phyloP scores from a whole-genome alignment of 2,329 filamentous ascomycete genomes.

The Metarhizium anisopliae region DNA sequence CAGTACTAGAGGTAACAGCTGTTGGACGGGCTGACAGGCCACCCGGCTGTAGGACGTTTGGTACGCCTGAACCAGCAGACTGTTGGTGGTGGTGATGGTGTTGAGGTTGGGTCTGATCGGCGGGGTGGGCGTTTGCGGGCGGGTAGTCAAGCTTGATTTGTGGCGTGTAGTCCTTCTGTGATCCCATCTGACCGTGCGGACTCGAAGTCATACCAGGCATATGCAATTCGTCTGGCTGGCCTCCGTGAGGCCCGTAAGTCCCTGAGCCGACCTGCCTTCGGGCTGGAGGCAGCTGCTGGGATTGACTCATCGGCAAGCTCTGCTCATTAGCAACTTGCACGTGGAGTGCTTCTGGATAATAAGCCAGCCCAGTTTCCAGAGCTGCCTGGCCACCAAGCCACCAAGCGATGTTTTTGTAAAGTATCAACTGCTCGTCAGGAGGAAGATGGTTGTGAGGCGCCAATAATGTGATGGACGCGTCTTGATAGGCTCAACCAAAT shows the following conservation, averaged over 20 bases:
- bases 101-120: slow-evolving; percentile 18
- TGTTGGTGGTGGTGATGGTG: slow-evolving; percentile 23
- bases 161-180: slow-evolving; percentile 40
- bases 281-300: slow-evolving; percentile 26
- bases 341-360: neutral
- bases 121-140: slow-evolving; percentile 26
- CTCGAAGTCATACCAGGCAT: slow-evolving; percentile 34
- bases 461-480: neutral
- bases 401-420: too few species aligned
- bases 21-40: slow-evolving; percentile 29
- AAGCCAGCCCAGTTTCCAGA: neutral
- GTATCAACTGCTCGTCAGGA: too few species aligned
- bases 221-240: slow-evolving; percentile 44
- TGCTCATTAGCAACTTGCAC: neutral
- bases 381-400: neutral
- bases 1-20: slow-evolving; percentile 32
- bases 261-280: slow-evolving; percentile 15
- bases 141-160: slow-evolving; percentile 44
- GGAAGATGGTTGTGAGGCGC: neutral
- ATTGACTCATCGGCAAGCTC: slow-evolving; percentile 27
- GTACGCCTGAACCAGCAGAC: slow-evolving; percentile 35
- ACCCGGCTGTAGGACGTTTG: slow-evolving; percentile 51
- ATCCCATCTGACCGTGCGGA: slow-evolving; percentile 26
- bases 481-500: neutral
- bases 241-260: slow-evolving; percentile 15